Percentiles rank a stretch among this genome's conserved stretches.
Evolutionary conservation across 352 stramenopile genomes (phyloP).

Genomic region (Phytopythium mirpurense): DNA sequence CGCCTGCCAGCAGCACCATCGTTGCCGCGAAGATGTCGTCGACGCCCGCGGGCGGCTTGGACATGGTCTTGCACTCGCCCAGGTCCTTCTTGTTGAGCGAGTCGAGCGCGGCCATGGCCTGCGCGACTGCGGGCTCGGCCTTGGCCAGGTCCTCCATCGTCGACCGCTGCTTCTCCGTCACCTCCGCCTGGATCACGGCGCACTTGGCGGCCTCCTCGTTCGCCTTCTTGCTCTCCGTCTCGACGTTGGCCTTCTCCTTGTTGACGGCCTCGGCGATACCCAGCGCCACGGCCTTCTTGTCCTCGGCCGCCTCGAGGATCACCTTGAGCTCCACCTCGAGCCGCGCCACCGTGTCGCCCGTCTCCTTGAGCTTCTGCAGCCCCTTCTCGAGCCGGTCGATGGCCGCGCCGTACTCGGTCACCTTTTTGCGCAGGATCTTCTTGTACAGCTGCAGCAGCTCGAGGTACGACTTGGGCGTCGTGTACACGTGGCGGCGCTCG

Average conservation of each 20-base stretch:
- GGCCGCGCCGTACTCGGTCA: slow-evolving; percentile 82
- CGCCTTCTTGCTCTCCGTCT: slow-evolving; percentile 93
- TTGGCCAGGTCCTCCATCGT: slow-evolving; percentile 91
- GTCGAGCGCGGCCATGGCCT: slow-evolving; percentile 95
- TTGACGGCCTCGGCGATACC: slow-evolving; percentile 94
- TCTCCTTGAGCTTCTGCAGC: slow-evolving; percentile 92
- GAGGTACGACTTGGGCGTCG: slow-evolving; percentile 94
- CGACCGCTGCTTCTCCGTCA: slow-evolving; percentile 90
- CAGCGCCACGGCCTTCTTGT: slow-evolving; percentile 93
- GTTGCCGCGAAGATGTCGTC: slow-evolving; percentile 93
- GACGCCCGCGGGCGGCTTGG: slow-evolving; percentile 90
- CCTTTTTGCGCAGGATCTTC: slow-evolving; percentile 90
- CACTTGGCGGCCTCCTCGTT: slow-evolving; percentile 91
- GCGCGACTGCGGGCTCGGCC: slow-evolving; percentile 91
- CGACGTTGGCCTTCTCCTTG: slow-evolving; percentile 95
- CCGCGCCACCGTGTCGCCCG: slow-evolving; percentile 87
- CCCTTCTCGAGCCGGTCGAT: slow-evolving; percentile 92
- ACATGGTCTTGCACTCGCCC: slow-evolving; percentile 96
- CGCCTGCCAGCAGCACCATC: slow-evolving; percentile 93
- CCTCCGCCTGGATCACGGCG: slow-evolving; percentile 92
- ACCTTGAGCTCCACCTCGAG: slow-evolving; percentile 94
- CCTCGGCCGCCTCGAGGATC: slow-evolving; percentile 93
- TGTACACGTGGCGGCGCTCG: slow-evolving; percentile 93
- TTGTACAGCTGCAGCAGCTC: slow-evolving; percentile 94
- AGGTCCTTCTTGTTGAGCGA: slow-evolving; percentile 97